Conservation (phyloP, 2,329 filamentous ascomycete species). For the Calycina marina region DNA sequence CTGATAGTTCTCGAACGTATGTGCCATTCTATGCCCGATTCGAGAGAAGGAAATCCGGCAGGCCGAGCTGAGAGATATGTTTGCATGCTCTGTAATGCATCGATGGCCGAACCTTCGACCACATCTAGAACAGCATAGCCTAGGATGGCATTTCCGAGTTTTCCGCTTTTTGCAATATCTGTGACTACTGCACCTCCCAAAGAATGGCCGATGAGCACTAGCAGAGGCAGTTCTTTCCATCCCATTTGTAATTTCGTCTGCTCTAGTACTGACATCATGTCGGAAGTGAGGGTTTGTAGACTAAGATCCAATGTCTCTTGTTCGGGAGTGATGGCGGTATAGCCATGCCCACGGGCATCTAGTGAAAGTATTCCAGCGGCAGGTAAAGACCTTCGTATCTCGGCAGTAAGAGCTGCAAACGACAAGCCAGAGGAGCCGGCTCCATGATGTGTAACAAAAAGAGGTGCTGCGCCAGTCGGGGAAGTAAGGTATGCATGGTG, state of each 20-base stretch:
- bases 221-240: slow-evolving; percentile 59
- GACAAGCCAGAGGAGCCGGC: slow-evolving; percentile 87
- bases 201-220: slow-evolving; percentile 81
- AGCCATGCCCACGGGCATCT: slow-evolving; percentile 79
- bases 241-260: slow-evolving; percentile 52
- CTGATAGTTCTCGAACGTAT: slow-evolving; percentile 76
- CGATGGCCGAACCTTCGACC: slow-evolving; percentile 90
- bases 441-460: slow-evolving; percentile 91
- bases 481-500: slow-evolving; percentile 85
- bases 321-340: slow-evolving; percentile 34
- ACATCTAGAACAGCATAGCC: slow-evolving; percentile 89
- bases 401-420: slow-evolving; percentile 67
- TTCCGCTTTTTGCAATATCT: slow-evolving; percentile 55
- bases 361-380: slow-evolving; percentile 70
- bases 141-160: slow-evolving; percentile 53
- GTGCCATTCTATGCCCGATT: slow-evolving; percentile 87
- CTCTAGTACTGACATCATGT: slow-evolving; percentile 56
- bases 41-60: slow-evolving; percentile 57
- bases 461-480: slow-evolving; percentile 54
- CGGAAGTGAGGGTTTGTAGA: slow-evolving; percentile 55
- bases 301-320: slow-evolving; percentile 45
- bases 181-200: slow-evolving; percentile 86
- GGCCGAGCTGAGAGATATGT: slow-evolving; percentile 77
- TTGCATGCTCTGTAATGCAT: slow-evolving; percentile 88
- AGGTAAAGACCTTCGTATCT: slow-evolving; percentile 65